Base-by-base conservation (phyloP, 352 stramenopile genomes). In the Globisporangium perplexum region DNA sequence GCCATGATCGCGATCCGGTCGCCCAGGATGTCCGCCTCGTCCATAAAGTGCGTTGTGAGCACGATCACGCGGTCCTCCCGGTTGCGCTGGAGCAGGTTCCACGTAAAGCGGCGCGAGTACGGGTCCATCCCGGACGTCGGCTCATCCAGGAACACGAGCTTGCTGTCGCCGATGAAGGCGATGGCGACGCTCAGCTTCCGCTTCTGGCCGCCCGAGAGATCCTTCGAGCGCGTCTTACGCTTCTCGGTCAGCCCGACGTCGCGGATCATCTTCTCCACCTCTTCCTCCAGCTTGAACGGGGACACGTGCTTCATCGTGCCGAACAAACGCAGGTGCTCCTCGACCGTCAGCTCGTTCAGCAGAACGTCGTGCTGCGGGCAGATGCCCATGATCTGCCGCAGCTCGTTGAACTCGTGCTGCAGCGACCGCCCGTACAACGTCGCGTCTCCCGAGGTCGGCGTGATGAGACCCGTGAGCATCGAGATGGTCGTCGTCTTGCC, bases 351-450 rank as follows among this genome's bases (percentile, higher is more conserved):
- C 20, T 96, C 68, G 35, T 90, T 84, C 57, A 97, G 98, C 1
- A 99, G 68, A 30, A 98, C 96, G 66, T 98, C 94, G 66, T 98
- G 93, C 62, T 99, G 96, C 2, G 96, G 84, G 68, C 96, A 99
- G 46, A 99, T 87, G 42, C 95, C 96, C 62, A 98, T 86, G 50
- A 96, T 80, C 60, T 96, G 67, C 7, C 96, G 88, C 20, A 99
- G 80, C 33, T 84, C 63, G 39, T 79, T 63, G 57, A 98, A 86
- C 53, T 98, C 65, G 41, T 73, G 33, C 33, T 50, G 61, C 17
- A 97, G 68, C 7, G 83, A 94, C 6, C 73, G 69, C 7, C 90
- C 90, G 28, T 75, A 73, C 7, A 97, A 62, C 14, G 62, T 78
- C 12, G 81, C 88, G 53, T 91, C 70, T 35, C 86, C 89, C 4